phyloP scores from a whole-genome alignment of 306 rosid species.

The Cucumis sativus region DNA sequence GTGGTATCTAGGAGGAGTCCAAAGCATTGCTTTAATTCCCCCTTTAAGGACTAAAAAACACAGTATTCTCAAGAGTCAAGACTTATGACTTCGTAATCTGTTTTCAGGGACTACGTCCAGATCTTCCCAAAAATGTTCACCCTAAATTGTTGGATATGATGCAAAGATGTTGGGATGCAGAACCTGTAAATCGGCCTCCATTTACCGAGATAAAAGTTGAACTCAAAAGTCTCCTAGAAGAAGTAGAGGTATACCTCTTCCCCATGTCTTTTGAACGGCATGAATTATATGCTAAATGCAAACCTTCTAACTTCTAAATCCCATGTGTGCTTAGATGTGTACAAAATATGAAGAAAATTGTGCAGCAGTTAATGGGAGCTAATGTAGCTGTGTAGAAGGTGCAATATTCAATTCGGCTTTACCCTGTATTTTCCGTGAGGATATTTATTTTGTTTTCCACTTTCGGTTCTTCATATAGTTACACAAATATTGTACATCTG shows the following conservation, averaged over 20 bases:
- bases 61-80: not conserved
- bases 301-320: not conserved
- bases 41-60: not conserved
- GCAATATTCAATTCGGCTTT: conserved; percentile 25
- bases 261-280: not conserved
- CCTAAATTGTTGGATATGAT: conserved; percentile 66
- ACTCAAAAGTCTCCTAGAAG: conserved; percentile 51
- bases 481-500: conserved; percentile 30
- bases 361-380: conserved; percentile 30
- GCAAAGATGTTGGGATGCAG: conserved; percentile 90
- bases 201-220: conserved; percentile 59
- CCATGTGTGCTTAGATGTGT: conserved; percentile 6
- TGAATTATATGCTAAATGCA: not conserved
- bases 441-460: conserved; percentile 13
- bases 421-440: conserved; percentile 20
- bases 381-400: conserved; percentile 15
- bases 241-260: conserved; percentile 33
- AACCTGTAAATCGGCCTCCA: conserved; percentile 62
- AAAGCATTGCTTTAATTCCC: not conserved
- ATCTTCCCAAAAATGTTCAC: conserved; percentile 64
- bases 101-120: conserved; percentile 86
- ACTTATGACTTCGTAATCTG: not conserved
- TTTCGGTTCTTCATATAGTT: conserved; percentile 14
- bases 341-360: conserved; percentile 41
- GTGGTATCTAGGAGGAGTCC: not conserved